Evolutionary conservation across 768 basidiomycete species (phyloP), one percentile per base, ranked within the genome.

Genomic region (Boletus fagicola): DNA sequence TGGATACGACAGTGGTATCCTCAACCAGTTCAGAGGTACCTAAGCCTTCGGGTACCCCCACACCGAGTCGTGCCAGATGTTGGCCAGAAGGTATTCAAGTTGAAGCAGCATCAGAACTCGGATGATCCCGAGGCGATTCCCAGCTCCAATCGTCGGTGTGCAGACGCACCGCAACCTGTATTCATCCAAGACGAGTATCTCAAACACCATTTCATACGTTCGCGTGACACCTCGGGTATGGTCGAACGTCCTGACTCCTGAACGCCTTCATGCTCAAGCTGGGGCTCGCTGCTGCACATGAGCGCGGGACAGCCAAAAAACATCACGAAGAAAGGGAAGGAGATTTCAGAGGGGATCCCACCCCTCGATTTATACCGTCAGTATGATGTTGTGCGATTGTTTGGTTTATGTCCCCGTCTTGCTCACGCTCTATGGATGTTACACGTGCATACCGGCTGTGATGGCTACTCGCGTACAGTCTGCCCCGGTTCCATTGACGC

Each of bases 291-390:
- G 26, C 26, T 26, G 26, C n/a, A 58, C 66, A 1, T 90, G 86
- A 86, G 78, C 80, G 2, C 74, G 74, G 46, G 78, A 85, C 12
- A 89, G 87, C 66, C 73, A 45, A 79, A 83, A 26, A 87, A 85
- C 62, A 82, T 94, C n/a, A 64, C 67, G 0, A 72, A 76, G 20
- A 86, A 82, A 4, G 80, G 77, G 30, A 86, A 83, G 8, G 94
- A 95, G 69, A 92, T 97, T 44, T 93, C 94, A 0, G 73, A 77
- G 28, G 81, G 79, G 6, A 73, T 87, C 12, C 74, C 86, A 3
- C 92, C 92, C 63, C 86, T 88, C 16, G 94, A 97, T 72, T 68
- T 97, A 18, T 96, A 94, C 69, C 74, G 92, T 92, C 69, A 65
- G 88, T 61, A 38, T 38, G 49, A 38, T 38, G 49, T 49, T 13